Percentiles rank a stretch among this genome's conserved stretches.
Evolutionary conservation across 495 filamentous ascomycete genomes (phyloP).

Genomic region (Aspergillus mulundensis): DNA sequence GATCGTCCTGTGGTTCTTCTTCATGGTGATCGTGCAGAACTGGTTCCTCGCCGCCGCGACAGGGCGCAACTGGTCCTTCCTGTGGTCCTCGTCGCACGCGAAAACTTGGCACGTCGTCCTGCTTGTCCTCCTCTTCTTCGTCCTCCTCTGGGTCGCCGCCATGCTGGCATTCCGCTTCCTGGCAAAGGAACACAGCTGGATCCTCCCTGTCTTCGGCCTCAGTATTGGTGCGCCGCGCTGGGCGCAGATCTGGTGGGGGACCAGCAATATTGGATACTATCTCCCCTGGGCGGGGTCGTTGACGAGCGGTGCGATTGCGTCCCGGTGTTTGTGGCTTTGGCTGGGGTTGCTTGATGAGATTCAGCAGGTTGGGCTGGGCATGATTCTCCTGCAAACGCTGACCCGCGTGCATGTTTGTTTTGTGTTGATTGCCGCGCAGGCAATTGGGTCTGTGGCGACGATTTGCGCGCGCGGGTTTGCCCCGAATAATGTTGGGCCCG

Average conservation of each 20-base stretch:
- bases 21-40: slow-evolving; percentile 42
- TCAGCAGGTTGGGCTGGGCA: slow-evolving; percentile 46
- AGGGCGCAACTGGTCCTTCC: slow-evolving; percentile 45
- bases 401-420: slow-evolving; percentile 47
- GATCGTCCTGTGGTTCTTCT: slow-evolving; percentile 45
- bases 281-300: slow-evolving; percentile 43
- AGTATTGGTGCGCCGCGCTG: slow-evolving; percentile 45
- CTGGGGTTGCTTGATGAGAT: slow-evolving; percentile 43
- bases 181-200: slow-evolving; percentile 44
- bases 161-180: slow-evolving; percentile 35
- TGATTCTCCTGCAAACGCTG: slow-evolving; percentile 46
- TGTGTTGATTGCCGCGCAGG: slow-evolving; percentile 43
- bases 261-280: slow-evolving; percentile 39
- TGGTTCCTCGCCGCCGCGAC: slow-evolving; percentile 46
- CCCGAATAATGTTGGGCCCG: slow-evolving; percentile 20
- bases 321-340: slow-evolving; percentile 48
- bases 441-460: slow-evolving; percentile 45
- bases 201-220: slow-evolving; percentile 45
- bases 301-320: slow-evolving; percentile 36
- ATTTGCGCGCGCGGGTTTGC: slow-evolving; percentile 39
- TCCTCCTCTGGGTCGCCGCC: slow-evolving; percentile 37
- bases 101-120: slow-evolving; percentile 39
- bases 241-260: slow-evolving; percentile 48
- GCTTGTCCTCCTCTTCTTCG: slow-evolving; percentile 41
- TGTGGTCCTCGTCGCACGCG: slow-evolving; percentile 43